A percentile compares a stretch with the other conserved stretches of the same genome.
phyloP scores from a whole-genome alignment of 805 yeast genomes.

The Naumovozyma baii region DNA sequence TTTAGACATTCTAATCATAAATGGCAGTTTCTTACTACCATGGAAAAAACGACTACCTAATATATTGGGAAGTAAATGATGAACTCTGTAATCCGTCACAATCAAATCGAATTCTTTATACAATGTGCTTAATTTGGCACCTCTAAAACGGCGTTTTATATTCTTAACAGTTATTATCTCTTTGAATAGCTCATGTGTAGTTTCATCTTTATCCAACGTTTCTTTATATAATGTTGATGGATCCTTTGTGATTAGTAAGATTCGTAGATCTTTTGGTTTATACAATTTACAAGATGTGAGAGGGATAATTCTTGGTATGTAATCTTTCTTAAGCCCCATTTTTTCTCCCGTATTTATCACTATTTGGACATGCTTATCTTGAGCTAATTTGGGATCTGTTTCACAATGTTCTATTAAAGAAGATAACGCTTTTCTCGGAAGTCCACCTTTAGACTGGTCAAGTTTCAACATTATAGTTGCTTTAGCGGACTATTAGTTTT shows the following conservation, averaged over 20 bases:
- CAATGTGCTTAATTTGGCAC: slow-evolving; percentile 38
- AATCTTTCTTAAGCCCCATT: slow-evolving; percentile 37
- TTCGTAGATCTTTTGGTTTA: slow-evolving; percentile 39
- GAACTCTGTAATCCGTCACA: slow-evolving; percentile 60
- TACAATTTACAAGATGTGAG: slow-evolving; percentile 41
- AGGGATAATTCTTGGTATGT: slow-evolving; percentile 51
- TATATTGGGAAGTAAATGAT: slow-evolving; percentile 46
- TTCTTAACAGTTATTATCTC: slow-evolving; percentile 53
- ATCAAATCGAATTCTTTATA: slow-evolving; percentile 57
- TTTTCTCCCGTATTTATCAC: slow-evolving; percentile 40
- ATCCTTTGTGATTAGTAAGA: slow-evolving; percentile 63
- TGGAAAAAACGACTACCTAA: slow-evolving; percentile 54
- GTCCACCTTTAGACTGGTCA: background rate
- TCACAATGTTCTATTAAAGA: slow-evolving; percentile 23
- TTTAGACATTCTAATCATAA: slow-evolving; percentile 48
- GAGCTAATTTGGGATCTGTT: slow-evolving; percentile 21
- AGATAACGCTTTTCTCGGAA: slow-evolving; percentile 12
- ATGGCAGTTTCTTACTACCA: slow-evolving; percentile 58
- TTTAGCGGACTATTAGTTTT: no score
- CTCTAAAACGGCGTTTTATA: slow-evolving; percentile 38
- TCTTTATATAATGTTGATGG: slow-evolving; percentile 51
- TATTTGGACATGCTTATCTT: slow-evolving; percentile 28
- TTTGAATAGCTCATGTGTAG: slow-evolving; percentile 53
- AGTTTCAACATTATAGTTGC: no score
- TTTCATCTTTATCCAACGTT: slow-evolving; percentile 39